Conservation (phyloP, 306 rosid genomes). For the Geum urbanum region DNA sequence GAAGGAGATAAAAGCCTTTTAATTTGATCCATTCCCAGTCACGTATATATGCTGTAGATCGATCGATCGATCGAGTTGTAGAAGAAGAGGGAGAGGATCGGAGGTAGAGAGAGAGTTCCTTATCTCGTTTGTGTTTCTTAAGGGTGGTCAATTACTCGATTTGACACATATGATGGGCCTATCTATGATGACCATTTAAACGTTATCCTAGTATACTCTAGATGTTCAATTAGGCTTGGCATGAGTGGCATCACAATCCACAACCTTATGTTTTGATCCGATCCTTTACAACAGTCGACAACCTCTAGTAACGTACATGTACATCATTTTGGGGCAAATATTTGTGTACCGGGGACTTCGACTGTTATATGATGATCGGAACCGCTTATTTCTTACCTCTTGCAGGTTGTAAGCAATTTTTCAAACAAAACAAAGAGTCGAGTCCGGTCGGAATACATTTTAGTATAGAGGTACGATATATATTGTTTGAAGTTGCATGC, state of each 20-base stretch:
- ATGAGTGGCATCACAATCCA: neutral
- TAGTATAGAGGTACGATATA: too few species aligned
- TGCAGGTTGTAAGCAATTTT: too few species aligned
- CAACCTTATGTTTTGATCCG: neutral
- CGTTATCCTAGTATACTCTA: neutral
- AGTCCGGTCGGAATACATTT: too few species aligned
- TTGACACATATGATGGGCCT: slow-evolving; percentile 4
- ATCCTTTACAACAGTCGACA: neutral
- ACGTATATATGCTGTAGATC: neutral
- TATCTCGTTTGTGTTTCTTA: neutral
- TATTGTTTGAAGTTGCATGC: too few species aligned
- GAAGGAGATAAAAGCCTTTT: neutral
- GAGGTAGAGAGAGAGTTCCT: neutral
- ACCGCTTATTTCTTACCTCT: too few species aligned
- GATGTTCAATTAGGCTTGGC: neutral
- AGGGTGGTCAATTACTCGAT: slow-evolving; percentile 1
- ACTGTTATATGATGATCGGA: neutral
- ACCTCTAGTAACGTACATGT: neutral
- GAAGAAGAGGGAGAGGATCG: too few species aligned
- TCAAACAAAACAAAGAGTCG: too few species aligned
- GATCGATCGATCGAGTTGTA: too few species aligned
- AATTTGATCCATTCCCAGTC: slow-evolving; percentile 1
- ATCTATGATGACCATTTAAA: neutral
- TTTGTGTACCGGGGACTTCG: neutral
- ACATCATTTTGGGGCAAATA: neutral